phyloP scores from a whole-genome alignment of 305 asterid species.

The Ruellia speciosa region DNA sequence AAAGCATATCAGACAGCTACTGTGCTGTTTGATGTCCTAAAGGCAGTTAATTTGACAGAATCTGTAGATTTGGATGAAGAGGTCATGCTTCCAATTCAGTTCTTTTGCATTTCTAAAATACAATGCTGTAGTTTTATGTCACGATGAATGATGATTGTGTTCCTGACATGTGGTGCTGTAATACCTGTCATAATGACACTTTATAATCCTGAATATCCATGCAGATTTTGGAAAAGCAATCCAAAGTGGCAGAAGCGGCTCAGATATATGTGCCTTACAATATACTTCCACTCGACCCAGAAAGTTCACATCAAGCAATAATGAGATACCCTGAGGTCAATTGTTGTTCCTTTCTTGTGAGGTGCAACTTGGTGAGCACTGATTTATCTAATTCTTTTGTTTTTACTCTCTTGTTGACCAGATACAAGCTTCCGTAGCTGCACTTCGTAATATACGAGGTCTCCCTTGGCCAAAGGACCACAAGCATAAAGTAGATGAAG shows the following conservation, averaged over 20 bases:
- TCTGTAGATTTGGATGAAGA: slow-evolving; percentile 82
- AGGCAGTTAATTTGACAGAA: slow-evolving; percentile 85
- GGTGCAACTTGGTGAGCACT: slow-evolving; percentile 9
- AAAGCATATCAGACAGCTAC: slow-evolving; percentile 99
- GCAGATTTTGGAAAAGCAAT: slow-evolving; percentile 80
- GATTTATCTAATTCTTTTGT: slow-evolving; percentile 14
- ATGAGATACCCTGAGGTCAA: slow-evolving; percentile 90
- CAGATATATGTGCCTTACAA: slow-evolving; percentile 85
- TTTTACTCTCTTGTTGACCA: slow-evolving; percentile 27
- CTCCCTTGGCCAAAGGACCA: slow-evolving; percentile 91
- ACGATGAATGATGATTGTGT: slow-evolving; percentile 2
- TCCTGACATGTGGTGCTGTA: slow-evolving; percentile 3
- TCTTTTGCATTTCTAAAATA: slow-evolving; percentile 7
- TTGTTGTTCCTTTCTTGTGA: slow-evolving; percentile 18
- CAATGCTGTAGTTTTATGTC: slow-evolving; percentile 11
- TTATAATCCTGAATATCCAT: slow-evolving; percentile 16
- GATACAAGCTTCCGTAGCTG: slow-evolving; percentile 93
- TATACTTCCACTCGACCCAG: slow-evolving; percentile 95
- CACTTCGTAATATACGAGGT: slow-evolving; percentile 88
- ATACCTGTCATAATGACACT: neutral
- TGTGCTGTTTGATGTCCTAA: slow-evolving; percentile 93
- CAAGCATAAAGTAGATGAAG: slow-evolving; percentile 74
- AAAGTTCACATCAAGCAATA: slow-evolving; percentile 82
- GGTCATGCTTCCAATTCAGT: slow-evolving; percentile 32
- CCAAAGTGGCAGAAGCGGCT: slow-evolving; percentile 72